These are phyloP conservation scores for Backusella tuberculispora DNA, from an alignment of 192 early-diverging fungal species.

Conservation along the genomic window DNA sequence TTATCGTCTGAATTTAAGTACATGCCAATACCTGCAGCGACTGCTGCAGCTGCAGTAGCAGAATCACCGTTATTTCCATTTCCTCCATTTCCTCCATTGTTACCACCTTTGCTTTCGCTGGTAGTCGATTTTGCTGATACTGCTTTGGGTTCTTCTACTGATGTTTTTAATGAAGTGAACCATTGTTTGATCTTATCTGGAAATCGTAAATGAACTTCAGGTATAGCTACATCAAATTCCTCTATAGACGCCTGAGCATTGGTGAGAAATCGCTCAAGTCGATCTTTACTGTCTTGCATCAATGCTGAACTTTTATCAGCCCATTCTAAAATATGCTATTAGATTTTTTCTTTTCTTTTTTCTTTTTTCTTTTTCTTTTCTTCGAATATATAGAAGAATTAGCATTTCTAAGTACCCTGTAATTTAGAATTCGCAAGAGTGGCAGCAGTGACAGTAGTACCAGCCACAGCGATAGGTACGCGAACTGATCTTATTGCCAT, in stretches of 20 bases:
- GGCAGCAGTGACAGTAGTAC: conserved; percentile 59
- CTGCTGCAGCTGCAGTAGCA: conserved; percentile 49
- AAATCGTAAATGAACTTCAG: conserved; percentile 45
- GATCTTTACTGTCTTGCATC: conserved; percentile 38
- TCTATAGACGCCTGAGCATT: conserved; percentile 42
- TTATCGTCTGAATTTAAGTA: conserved; percentile 21
- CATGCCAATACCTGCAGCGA: conserved; percentile 39
- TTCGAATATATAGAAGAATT: background rate
- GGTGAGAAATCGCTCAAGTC: conserved; percentile 42
- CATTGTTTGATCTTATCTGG: conserved; percentile 39
- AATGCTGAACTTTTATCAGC: conserved; percentile 43
- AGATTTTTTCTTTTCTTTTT: background rate
- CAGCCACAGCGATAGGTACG: conserved; percentile 61
- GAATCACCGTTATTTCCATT: conserved; percentile 25
- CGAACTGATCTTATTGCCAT: conserved; percentile 53
- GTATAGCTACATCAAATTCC: conserved; percentile 43
- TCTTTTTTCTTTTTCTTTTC: background rate
- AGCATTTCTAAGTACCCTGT: conserved; percentile 42
- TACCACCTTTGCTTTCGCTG: conserved; percentile 15
- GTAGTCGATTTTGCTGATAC: conserved; percentile 34
- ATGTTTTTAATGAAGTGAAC: conserved; percentile 13
- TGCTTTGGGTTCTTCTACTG: conserved; percentile 24
- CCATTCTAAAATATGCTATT: conserved; percentile 30
- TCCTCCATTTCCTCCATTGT: conserved; percentile 2
- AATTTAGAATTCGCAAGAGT: conserved; percentile 68